Evolutionary conservation across 2,329 filamentous ascomycete genomes (phyloP).

Genomic region (Alternaria consortialis): DNA sequence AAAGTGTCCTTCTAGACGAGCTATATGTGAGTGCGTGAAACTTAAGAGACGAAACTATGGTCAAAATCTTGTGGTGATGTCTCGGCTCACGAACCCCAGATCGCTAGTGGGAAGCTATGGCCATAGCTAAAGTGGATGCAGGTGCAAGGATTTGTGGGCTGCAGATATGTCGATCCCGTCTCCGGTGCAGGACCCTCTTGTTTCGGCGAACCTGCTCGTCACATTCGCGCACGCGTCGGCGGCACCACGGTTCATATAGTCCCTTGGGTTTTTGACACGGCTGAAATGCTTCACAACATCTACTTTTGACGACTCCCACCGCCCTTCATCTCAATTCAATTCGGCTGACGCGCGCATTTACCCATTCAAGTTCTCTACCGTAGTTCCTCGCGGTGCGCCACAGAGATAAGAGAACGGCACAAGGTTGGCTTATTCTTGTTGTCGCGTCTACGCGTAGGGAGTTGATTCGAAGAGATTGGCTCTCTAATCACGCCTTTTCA

Average conservation of each 20-base stretch:
- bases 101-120: conserved; percentile 20
- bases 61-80: conserved; percentile 6
- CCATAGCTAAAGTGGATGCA: conserved; percentile 18
- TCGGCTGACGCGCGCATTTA: not conserved
- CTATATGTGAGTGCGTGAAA: conserved; percentile 14
- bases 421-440: not conserved
- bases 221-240: conserved; percentile 24
- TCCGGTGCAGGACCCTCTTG: conserved; percentile 23
- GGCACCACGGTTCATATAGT: conserved; percentile 19
- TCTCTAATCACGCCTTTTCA: conserved; percentile 5
- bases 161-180: conserved; percentile 30
- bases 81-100: conserved; percentile 25
- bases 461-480: not conserved
- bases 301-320: not conserved
- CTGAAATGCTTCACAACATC: conserved; percentile 11
- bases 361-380: not conserved
- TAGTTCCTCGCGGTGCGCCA: not conserved
- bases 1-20: not conserved
- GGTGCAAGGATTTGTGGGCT: conserved; percentile 12
- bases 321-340: not conserved
- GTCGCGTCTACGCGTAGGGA: conserved; percentile 10
- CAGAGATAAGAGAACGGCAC: conserved; percentile 6
- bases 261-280: conserved; percentile 9
- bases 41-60: conserved; percentile 13
- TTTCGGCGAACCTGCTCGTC: conserved; percentile 30